Percentiles rank a stretch among this genome's conserved stretches.
phyloP scores from a whole-genome alignment of 805 yeast species.

The Komagataella mondaviorum region DNA sequence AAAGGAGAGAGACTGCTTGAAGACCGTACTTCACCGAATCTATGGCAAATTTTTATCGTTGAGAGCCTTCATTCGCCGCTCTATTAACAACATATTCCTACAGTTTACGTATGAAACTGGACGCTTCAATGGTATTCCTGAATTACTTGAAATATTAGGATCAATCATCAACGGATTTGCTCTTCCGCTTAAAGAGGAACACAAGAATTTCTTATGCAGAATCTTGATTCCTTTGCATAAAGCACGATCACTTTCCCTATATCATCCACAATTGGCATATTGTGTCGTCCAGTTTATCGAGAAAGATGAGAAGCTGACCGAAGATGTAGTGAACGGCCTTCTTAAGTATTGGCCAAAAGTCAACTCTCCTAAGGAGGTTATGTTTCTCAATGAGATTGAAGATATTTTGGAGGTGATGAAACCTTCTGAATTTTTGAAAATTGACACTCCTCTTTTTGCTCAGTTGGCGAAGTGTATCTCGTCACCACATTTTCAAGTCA shows the following conservation, averaged over 20 bases:
- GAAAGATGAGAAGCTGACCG: slow-evolving; percentile 84
- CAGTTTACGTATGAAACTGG: slow-evolving; percentile 93
- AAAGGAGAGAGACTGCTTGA: slow-evolving; percentile 87
- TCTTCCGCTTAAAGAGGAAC: slow-evolving; percentile 92
- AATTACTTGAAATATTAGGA: slow-evolving; percentile 86
- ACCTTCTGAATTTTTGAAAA: slow-evolving; percentile 80
- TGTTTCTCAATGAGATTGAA: slow-evolving; percentile 92
- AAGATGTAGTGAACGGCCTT: slow-evolving; percentile 91
- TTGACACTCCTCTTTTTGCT: slow-evolving; percentile 86
- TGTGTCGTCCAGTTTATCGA: slow-evolving; percentile 95
- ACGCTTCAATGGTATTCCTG: slow-evolving; percentile 91
- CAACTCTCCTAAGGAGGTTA: slow-evolving; percentile 87
- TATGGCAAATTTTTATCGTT: slow-evolving; percentile 89
- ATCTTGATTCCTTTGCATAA: slow-evolving; percentile 89
- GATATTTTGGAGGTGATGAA: slow-evolving; percentile 95
- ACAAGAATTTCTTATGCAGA: slow-evolving; percentile 76
- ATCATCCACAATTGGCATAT: slow-evolving; percentile 95
- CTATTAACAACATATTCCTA: slow-evolving; percentile 83
- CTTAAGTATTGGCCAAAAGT: slow-evolving; percentile 95
- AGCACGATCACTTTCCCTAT: slow-evolving; percentile 73
- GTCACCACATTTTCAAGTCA: slow-evolving; percentile 93
- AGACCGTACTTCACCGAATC: slow-evolving; percentile 89
- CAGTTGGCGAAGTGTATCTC: slow-evolving; percentile 90
- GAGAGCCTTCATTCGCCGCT: slow-evolving; percentile 82
- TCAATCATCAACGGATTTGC: slow-evolving; percentile 97